Evolutionary conservation across 495 filamentous ascomycete species (phyloP).

Genomic region (Xylaria cubensis): DNA sequence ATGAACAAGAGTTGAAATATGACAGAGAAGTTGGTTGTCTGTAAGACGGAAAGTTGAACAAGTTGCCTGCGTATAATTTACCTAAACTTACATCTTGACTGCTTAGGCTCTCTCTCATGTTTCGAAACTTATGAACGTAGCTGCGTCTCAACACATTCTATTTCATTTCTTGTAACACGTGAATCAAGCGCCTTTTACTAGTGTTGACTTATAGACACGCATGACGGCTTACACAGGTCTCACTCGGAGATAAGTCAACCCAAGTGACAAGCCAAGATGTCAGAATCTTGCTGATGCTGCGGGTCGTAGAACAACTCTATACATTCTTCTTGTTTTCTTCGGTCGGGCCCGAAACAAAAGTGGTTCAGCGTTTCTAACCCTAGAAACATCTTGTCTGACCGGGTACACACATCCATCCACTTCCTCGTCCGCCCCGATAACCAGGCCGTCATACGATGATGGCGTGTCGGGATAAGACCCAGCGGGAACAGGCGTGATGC

Average conservation of each 20-base stretch:
- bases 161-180: neutral
- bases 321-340: neutral
- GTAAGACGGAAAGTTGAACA: neutral
- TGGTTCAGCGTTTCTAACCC: constrained; percentile 9
- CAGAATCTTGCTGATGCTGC: neutral
- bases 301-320: neutral
- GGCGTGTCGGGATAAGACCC: constrained; percentile 16
- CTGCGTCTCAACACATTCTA: neutral
- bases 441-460: constrained; percentile 20
- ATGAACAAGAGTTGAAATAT: neutral
- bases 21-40: neutral
- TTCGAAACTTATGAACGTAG: neutral
- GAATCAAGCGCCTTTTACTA: neutral
- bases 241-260: neutral
- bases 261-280: neutral
- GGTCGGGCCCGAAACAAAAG: neutral
- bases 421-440: neutral
- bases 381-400: constrained; percentile 1
- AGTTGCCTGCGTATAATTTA: neutral
- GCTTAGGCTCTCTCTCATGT: neutral
- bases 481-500: constrained; percentile 24
- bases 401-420: constrained; percentile 5
- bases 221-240: neutral
- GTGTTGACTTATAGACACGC: neutral
- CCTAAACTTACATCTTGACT: neutral